Conservation (phyloP, 2,329 filamentous ascomycete species). For the Calonectria pseudoturangicola region DNA sequence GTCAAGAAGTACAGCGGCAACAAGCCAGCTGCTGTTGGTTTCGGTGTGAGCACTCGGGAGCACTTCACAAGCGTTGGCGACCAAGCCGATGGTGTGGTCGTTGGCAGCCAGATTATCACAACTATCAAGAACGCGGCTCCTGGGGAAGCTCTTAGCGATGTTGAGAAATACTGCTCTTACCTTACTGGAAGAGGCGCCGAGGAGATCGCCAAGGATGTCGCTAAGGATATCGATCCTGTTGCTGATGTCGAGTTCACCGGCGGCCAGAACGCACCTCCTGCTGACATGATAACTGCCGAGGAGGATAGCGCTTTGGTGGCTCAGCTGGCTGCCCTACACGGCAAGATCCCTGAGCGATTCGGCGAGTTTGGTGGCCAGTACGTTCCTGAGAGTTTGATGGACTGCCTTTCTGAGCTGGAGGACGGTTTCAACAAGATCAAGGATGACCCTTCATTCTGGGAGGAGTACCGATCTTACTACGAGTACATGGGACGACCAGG, state of each 20-base stretch:
- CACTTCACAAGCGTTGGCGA: constrained; percentile 91
- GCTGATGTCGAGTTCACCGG: constrained; percentile 68
- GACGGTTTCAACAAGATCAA: constrained; percentile 91
- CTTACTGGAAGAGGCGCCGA: constrained; percentile 70
- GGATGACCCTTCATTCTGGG: constrained; percentile 95
- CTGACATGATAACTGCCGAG: constrained; percentile 73
- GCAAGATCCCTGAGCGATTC: constrained; percentile 88
- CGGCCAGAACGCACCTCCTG: constrained; percentile 69
- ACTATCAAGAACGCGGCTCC: constrained; percentile 71
- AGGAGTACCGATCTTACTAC: constrained; percentile 96
- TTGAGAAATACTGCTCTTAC: constrained; percentile 90
- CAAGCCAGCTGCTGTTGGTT: constrained; percentile 93
- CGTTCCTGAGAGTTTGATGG: constrained; percentile 98
- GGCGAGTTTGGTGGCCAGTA: constrained; percentile 98
- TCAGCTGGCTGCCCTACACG: constrained; percentile 88
- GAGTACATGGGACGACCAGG: constrained; percentile 97
- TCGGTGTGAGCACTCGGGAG: constrained; percentile 95
- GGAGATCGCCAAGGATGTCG: constrained; percentile 74
- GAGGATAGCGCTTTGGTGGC: constrained; percentile 80
- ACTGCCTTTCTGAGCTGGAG: constrained; percentile 93
- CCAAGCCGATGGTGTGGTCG: constrained; percentile 94
- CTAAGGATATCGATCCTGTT: constrained; percentile 81
- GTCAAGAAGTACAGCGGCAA: constrained; percentile 96
- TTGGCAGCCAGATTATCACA: constrained; percentile 95
- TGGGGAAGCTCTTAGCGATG: constrained; percentile 74